phyloP scores from a whole-genome alignment of 2,329 filamentous ascomycete genomes.

The Lasiodiplodia citricola region DNA sequence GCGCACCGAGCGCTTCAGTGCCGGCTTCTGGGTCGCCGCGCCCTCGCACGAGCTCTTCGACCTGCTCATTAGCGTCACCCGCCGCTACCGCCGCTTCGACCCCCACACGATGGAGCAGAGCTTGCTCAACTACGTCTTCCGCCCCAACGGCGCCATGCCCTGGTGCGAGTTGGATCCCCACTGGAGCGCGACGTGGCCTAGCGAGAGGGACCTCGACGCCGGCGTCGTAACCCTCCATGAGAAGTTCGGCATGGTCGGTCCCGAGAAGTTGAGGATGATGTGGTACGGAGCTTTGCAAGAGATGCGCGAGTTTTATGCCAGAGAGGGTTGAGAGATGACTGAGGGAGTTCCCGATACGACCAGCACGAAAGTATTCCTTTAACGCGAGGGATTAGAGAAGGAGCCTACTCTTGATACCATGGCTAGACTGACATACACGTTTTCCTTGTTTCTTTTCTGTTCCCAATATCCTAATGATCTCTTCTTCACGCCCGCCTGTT shows the following conservation, averaged over 20 bases:
- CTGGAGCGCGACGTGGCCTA: conserved; percentile 51
- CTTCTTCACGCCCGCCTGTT: not conserved
- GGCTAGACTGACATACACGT: not conserved
- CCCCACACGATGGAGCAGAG: conserved; percentile 50
- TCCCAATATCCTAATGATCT: not conserved
- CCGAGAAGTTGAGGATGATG: conserved; percentile 14
- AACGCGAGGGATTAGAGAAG: not conserved
- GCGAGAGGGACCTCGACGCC: conserved; percentile 38
- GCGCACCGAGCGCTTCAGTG: conserved; percentile 43
- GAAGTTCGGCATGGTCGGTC: conserved; percentile 34
- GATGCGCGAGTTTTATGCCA: conserved; percentile 11
- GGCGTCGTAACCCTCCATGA: conserved; percentile 47
- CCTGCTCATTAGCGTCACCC: conserved; percentile 46
- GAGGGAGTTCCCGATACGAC: not conserved
- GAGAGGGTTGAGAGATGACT: not conserved
- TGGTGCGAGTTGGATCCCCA: conserved; percentile 47
- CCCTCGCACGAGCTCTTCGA: conserved; percentile 47
- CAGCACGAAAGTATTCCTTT: not conserved
- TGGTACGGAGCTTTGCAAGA: conserved; percentile 11
- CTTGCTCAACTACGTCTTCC: conserved; percentile 53
- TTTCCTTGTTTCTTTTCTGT: not conserved
- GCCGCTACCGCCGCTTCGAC: conserved; percentile 45
- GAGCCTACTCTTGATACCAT: not conserved
- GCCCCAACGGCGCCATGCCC: conserved; percentile 49
- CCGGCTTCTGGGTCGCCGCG: conserved; percentile 49